Evolutionary conservation across 805 yeast species (phyloP).

Genomic region (Saturnispora ahearnii): DNA sequence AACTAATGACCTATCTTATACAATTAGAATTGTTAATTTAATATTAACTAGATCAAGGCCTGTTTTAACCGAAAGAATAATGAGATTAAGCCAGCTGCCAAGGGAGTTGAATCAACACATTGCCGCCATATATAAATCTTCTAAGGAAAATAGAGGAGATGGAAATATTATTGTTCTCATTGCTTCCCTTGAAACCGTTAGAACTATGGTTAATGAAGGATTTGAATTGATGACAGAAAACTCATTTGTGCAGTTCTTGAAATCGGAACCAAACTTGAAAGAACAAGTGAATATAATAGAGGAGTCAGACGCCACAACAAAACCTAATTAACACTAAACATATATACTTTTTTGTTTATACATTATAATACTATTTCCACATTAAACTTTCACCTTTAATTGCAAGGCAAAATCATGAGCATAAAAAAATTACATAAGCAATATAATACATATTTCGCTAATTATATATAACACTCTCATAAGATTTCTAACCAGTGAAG

Average conservation of each 20-base stretch:
- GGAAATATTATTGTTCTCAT: slow-evolving; percentile 25
- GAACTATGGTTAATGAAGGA: slow-evolving; percentile 18
- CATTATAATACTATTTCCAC: too few relatives aligned
- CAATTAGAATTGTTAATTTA: slow-evolving; percentile 34
- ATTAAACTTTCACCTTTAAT: too few relatives aligned
- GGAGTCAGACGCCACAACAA: too few relatives aligned
- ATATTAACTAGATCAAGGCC: slow-evolving; percentile 33
- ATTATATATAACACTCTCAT: too few relatives aligned
- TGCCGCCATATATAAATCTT: slow-evolving; percentile 31
- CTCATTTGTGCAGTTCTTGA: not conserved
- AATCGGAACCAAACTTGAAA: not conserved
- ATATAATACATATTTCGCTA: too few relatives aligned
- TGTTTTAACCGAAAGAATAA: slow-evolving; percentile 22
- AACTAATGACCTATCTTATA: slow-evolving; percentile 51
- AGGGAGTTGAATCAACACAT: slow-evolving; percentile 28
- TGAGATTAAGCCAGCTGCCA: slow-evolving; percentile 28
- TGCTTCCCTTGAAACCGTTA: slow-evolving; percentile 27
- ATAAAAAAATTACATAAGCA: too few relatives aligned
- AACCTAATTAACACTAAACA: too few relatives aligned
- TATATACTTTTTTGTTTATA: too few relatives aligned
- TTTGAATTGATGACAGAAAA: slow-evolving; percentile 5
- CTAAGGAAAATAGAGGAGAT: slow-evolving; percentile 33
- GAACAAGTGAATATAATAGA: not conserved
- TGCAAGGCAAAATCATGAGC: too few relatives aligned
- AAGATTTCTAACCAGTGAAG: too few relatives aligned